These are phyloP conservation scores for Gossypium gossypioides DNA, from an alignment of 441 rosid species.

Conservation along the genomic window DNA sequence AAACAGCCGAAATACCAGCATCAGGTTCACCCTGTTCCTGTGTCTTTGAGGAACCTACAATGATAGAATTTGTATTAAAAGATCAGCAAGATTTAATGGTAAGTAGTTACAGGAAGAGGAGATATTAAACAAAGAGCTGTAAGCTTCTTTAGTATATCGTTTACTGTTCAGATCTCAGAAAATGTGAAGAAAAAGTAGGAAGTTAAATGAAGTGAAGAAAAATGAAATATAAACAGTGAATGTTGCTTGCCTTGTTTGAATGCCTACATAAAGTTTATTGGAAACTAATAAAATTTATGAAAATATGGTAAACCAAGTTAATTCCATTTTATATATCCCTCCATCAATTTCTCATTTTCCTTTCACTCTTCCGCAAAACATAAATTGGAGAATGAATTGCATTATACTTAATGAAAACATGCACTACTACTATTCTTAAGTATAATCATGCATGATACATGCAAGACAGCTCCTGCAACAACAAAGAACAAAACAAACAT, in stretches of 20 bases:
- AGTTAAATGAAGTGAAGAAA: background rate
- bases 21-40: slow-evolving; percentile 33
- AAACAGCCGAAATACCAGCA: slow-evolving; percentile 24
- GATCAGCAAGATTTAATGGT: background rate
- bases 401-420: background rate
- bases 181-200: background rate
- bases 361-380: background rate
- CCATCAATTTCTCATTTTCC: background rate
- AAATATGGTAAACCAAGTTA: background rate
- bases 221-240: background rate
- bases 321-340: background rate
- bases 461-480: background rate
- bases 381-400: background rate
- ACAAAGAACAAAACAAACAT: background rate
- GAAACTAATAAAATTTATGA: background rate
- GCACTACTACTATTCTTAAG: background rate
- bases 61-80: background rate
- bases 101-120: background rate
- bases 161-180: background rate
- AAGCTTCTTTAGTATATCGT: background rate
- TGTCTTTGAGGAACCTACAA: slow-evolving; percentile 35
- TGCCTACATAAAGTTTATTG: background rate
- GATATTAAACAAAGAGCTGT: background rate
- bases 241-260: background rate
- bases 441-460: background rate